phyloP scores from a whole-genome alignment of 176 grass and related monocot species.

The Oryza nivara region DNA sequence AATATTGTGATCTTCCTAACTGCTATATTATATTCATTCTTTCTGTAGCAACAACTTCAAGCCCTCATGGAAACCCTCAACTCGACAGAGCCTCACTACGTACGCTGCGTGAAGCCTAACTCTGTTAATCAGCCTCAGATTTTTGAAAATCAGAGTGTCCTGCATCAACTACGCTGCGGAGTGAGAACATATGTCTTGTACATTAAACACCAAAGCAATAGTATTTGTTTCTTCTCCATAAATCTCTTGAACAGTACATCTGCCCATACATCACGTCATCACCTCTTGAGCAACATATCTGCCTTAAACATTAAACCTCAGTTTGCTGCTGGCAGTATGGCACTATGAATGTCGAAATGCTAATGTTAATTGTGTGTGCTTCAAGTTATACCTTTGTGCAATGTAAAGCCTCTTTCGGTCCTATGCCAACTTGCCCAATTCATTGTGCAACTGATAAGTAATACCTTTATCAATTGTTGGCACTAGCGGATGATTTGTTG shows the following conservation, averaged over 20 bases:
- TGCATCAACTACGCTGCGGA: conserved; percentile 96
- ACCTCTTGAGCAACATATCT: not conserved
- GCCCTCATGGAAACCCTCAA: conserved; percentile 99
- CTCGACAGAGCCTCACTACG: conserved; percentile 90
- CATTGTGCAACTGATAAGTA: not conserved
- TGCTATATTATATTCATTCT: conserved; percentile 19
- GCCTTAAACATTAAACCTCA: no score
- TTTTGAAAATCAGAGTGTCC: conserved; percentile 97
- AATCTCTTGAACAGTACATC: conserved; percentile 7
- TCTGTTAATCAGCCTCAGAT: conserved; percentile 87
- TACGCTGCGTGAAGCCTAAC: conserved; percentile 98
- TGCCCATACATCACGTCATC: not conserved
- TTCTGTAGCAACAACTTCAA: conserved; percentile 95
- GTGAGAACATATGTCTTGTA: conserved; percentile 60
- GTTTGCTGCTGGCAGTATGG: no score
- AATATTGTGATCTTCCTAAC: conserved; percentile 32
- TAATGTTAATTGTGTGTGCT: conserved; percentile 31
- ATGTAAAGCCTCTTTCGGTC: conserved; percentile 16
- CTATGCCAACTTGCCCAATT: conserved; percentile 15
- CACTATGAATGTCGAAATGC: not conserved
- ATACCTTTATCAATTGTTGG: no score
- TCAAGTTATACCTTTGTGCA: conserved; percentile 2
- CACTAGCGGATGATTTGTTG: not conserved
- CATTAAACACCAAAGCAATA: not conserved
- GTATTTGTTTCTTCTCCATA: conserved; percentile 24